Conservation (phyloP, 352 stramenopile species). For the Paralagenidium karlingii region DNA sequence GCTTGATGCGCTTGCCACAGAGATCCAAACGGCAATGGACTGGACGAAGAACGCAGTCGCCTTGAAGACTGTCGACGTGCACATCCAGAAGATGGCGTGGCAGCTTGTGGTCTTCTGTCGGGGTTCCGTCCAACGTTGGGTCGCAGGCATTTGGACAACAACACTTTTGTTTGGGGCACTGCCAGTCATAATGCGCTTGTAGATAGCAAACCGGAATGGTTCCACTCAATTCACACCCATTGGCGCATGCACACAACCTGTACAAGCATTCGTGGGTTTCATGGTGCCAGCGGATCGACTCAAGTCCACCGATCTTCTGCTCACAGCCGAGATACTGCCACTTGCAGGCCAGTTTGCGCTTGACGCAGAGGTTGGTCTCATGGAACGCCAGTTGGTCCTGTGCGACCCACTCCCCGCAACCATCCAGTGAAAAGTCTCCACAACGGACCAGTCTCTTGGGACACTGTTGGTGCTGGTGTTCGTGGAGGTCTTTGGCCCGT, state of each 20-base stretch:
- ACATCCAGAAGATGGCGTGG: slow-evolving; percentile 24
- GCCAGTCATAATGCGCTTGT: slow-evolving; percentile 48
- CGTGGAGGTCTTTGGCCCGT: slow-evolving; percentile 18
- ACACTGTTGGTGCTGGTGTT: slow-evolving; percentile 27
- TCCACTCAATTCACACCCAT: slow-evolving; percentile 28
- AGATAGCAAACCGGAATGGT: slow-evolving; percentile 31
- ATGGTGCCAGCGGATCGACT: slow-evolving; percentile 27
- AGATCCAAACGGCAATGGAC: slow-evolving; percentile 37
- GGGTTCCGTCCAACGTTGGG: neutral
- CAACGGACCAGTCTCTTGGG: slow-evolving; percentile 40
- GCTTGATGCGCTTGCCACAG: slow-evolving; percentile 42
- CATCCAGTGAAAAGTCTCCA: slow-evolving; percentile 4
- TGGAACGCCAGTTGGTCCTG: slow-evolving; percentile 53
- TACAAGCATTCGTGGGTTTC: slow-evolving; percentile 47
- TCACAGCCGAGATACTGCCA: slow-evolving; percentile 35
- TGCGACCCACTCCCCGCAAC: slow-evolving; percentile 29
- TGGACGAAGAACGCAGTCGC: slow-evolving; percentile 24
- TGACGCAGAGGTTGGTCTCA: slow-evolving; percentile 26
- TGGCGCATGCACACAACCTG: slow-evolving; percentile 26
- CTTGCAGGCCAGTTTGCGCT: slow-evolving; percentile 30
- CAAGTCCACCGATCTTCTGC: slow-evolving; percentile 19
- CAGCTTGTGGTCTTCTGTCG: slow-evolving; percentile 2
- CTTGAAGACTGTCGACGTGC: slow-evolving; percentile 26
- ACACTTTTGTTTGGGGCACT: slow-evolving; percentile 37
- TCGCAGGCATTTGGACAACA: slow-evolving; percentile 19